A percentile compares a stretch with the other conserved stretches of the same genome.
phyloP scores from a whole-genome alignment of 2,329 filamentous ascomycete species.

The Bipolaris bicolor region DNA sequence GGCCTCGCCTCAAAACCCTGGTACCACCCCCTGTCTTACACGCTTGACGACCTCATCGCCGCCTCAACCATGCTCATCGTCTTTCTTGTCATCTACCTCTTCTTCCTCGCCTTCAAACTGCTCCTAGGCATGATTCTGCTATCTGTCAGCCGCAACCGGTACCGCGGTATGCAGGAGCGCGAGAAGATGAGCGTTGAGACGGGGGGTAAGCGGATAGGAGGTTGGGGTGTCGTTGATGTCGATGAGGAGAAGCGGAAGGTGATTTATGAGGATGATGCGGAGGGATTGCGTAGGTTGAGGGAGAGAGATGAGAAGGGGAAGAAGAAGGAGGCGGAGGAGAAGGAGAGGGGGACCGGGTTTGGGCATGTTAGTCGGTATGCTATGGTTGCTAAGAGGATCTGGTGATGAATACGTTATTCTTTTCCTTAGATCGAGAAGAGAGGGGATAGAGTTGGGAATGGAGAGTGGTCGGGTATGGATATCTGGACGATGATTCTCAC shows the following conservation, averaged over 20 bases:
- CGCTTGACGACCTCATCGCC: conserved; percentile 75
- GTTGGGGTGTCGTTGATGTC: conserved; percentile 85
- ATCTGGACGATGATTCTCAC: no score
- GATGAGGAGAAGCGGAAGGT: conserved; percentile 83
- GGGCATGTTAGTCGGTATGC: conserved; percentile 80
- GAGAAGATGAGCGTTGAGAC: conserved; percentile 66
- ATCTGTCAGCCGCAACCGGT: conserved; percentile 77
- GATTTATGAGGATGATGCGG: conserved; percentile 85
- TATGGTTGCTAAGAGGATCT: conserved; percentile 97
- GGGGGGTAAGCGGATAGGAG: conserved; percentile 76
- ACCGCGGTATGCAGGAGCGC: conserved; percentile 77
- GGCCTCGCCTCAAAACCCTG: conserved; percentile 42
- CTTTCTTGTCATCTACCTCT: conserved; percentile 82
- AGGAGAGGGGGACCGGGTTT: conserved; percentile 62
- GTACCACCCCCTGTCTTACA: conserved; percentile 54
- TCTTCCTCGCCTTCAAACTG: conserved; percentile 81
- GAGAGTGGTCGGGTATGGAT: not conserved
- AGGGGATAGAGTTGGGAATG: not conserved
- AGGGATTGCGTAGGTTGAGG: conserved; percentile 67
- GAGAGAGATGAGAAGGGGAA: conserved; percentile 68
- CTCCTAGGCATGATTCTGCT: conserved; percentile 87
- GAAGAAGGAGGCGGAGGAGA: conserved; percentile 62
- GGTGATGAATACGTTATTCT: conserved; percentile 61
- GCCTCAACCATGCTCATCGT: conserved; percentile 82
- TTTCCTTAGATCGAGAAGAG: no score